Conservation (phyloP, 2,329 filamentous ascomycete species). For the Pseudogymnoascus sp. region DNA sequence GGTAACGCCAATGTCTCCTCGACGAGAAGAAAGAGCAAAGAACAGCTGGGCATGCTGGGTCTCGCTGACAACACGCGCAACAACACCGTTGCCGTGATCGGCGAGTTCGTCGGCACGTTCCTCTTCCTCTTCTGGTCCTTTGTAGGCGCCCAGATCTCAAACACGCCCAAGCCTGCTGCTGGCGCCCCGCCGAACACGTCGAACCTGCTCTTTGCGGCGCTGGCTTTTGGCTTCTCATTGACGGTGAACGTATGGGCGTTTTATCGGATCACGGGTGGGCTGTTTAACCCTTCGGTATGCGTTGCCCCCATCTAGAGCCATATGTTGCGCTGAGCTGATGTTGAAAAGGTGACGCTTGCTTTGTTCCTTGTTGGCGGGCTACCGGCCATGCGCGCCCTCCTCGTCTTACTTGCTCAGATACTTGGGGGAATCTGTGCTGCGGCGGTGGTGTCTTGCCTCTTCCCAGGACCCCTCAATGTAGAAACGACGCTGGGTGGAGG, state of each 20-base stretch:
- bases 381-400: constrained; percentile 25
- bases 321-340: neutral
- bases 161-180: constrained; percentile 27
- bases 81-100: constrained; percentile 39
- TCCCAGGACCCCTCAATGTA: constrained; percentile 38
- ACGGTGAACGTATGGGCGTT: constrained; percentile 49
- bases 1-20: neutral
- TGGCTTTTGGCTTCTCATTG: constrained; percentile 28
- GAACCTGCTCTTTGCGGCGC: constrained; percentile 31
- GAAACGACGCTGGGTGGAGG: constrained; percentile 35
- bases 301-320: neutral
- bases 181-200: constrained; percentile 29
- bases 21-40: neutral
- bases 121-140: constrained; percentile 27
- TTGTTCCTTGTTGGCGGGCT: constrained; percentile 32
- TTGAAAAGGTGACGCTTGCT: constrained; percentile 29
- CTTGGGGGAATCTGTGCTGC: constrained; percentile 32
- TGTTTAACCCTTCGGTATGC: constrained; percentile 35
- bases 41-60: constrained; percentile 10
- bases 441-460: constrained; percentile 36
- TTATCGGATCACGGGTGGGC: constrained; percentile 42
- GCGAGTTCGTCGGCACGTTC: constrained; percentile 46
- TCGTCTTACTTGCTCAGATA: constrained; percentile 30
- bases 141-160: constrained; percentile 18
- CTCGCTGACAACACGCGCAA: constrained; percentile 28